Evolutionary conservation across 139 green algal genomes (phyloP).

Genomic region (Closterium sp.): DNA sequence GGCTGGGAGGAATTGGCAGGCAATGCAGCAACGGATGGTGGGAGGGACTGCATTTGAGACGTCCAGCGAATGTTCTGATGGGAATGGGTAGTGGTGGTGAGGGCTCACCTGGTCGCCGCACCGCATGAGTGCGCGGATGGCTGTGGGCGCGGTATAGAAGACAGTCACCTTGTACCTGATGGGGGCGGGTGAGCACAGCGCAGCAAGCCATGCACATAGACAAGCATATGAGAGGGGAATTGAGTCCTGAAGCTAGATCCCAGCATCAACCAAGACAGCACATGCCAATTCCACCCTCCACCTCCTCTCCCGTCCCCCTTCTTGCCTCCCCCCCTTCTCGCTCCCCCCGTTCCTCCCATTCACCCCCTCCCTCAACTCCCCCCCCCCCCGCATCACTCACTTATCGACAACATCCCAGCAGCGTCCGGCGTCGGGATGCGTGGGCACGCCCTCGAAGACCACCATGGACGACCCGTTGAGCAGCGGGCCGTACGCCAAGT

Average conservation of each 20-base stretch:
- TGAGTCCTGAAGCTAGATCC: not conserved
- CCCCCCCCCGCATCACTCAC: conserved; percentile 19
- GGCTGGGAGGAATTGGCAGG: no score
- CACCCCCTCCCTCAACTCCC: not conserved
- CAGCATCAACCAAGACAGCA: not conserved
- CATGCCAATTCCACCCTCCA: not conserved
- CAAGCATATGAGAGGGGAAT: not conserved
- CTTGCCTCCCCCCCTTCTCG: not conserved
- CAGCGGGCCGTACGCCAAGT: conserved; percentile 75
- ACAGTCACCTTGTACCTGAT: conserved; percentile 70
- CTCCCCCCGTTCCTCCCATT: not conserved
- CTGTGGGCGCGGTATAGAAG: conserved; percentile 97
- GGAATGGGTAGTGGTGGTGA: not conserved
- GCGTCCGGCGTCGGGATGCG: conserved; percentile 67
- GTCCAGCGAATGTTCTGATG: no score
- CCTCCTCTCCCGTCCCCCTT: not conserved
- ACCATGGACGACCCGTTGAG: conserved; percentile 77
- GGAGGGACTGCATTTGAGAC: no score
- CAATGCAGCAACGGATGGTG: not conserved
- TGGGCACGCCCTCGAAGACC: conserved; percentile 92
- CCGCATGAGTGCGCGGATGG: conserved; percentile 84
- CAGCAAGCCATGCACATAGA: not conserved
- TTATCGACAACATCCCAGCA: conserved; percentile 76
- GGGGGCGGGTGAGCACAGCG: not conserved
- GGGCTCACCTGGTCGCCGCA: conserved; percentile 64